These are phyloP conservation scores for Arthroderma sp. DNA, from an alignment of 2,329 filamentous ascomycete species.

Conservation along the genomic window DNA sequence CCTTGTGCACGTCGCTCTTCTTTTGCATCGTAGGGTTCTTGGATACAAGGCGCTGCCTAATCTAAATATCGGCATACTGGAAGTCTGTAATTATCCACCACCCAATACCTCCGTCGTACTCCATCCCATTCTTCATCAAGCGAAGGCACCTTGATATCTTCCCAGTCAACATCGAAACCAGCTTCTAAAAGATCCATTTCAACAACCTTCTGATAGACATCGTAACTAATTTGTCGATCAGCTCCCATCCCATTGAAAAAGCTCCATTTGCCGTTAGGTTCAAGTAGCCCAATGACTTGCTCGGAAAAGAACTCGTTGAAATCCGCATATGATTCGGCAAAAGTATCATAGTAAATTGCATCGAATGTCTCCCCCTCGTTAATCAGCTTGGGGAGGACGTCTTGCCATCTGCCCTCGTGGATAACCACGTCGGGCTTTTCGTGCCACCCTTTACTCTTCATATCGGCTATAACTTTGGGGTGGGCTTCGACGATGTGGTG, in stretches of 20 bases:
- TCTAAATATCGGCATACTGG: conserved; percentile 29
- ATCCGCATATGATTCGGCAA: conserved; percentile 83
- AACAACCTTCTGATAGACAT: conserved; percentile 84
- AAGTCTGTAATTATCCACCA: conserved; percentile 47
- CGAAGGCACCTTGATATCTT: conserved; percentile 59
- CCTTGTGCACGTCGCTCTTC: too few relatives aligned
- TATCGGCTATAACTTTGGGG: conserved; percentile 56
- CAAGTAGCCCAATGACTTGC: conserved; percentile 64
- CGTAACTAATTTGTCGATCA: conserved; percentile 84
- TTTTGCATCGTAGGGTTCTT: too few relatives aligned
- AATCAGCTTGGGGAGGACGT: conserved; percentile 56
- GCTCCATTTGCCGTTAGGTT: conserved; percentile 41
- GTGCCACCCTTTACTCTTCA: conserved; percentile 55
- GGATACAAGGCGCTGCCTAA: background rate
- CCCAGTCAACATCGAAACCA: conserved; percentile 80
- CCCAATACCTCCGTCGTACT: conserved; percentile 81
- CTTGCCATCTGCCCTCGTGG: conserved; percentile 67
- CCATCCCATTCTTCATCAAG: conserved; percentile 76
- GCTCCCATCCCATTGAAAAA: conserved; percentile 72
- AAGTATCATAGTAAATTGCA: conserved; percentile 94
- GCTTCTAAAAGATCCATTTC: conserved; percentile 85
- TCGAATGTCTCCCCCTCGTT: conserved; percentile 60
- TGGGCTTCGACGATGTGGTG: conserved; percentile 86
- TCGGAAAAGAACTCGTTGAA: conserved; percentile 81
- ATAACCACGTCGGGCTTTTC: conserved; percentile 47